Base-by-base conservation (phyloP, 345 rosid species). In the Cardiospermum halicacabum region DNA sequence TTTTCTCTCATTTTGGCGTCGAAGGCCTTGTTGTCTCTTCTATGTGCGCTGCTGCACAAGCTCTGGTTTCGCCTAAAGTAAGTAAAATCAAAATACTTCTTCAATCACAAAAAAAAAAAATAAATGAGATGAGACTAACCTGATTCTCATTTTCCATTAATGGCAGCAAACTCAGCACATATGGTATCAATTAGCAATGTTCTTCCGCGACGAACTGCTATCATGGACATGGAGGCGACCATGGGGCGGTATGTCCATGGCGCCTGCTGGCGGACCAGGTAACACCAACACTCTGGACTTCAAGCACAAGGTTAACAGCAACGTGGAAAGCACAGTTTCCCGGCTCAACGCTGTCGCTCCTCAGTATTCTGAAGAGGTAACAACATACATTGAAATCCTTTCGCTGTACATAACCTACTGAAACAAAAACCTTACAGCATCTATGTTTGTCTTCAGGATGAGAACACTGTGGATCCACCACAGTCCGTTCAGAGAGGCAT, bases 151-250 rank as follows among this genome's bases (percentile, higher is more conserved):
- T 24, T 16, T 59, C 32, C 15, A 9, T 66, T 22, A 43, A 27
- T 67, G 77, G 75, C 96, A 89, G 97, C 96, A 95, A 87, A 85
- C 70, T 36, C 82, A 89, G 49, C 96, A 89, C 82, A 67, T 91
- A 18, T 85, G 99, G 92, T 89, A 89, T 80, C 99, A 95, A 18
- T 75, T 91, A 58, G 97, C 96, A 13, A 95, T 95, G 99, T 95
- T 91, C 81, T 95, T 95, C 84, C 89, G 97, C 1, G 99, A 95
- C 64, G 96, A 91, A 69, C 79, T 95, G 69, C 74, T 91, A 28
- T 95, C 96, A 10, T 87, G 97, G 96, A 89, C 91, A 22, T 93
- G 97, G 92, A 95, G 96, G 77, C 80, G 96, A 72, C 99, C 97
- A 32, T 83, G 80, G 8, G 91, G 93, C n/a, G n/a, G n/a, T 31